These are phyloP conservation scores for Linum trigynum DNA, from an alignment of 345 rosid species.

Conservation along the genomic window DNA sequence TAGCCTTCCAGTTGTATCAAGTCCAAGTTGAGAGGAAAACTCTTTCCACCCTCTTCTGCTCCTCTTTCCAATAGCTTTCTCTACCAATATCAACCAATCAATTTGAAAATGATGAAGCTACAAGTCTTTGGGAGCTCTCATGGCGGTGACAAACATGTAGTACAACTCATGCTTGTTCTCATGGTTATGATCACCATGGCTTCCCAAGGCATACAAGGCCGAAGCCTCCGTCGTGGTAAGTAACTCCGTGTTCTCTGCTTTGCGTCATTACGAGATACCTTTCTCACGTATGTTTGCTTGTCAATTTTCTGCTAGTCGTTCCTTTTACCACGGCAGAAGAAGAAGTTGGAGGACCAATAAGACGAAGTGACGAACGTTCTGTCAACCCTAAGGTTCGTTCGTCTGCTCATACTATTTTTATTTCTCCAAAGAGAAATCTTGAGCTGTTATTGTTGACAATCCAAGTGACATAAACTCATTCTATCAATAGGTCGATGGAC, in stretches of 20 bases:
- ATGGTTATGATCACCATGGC: too few species aligned
- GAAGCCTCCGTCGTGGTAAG: too few species aligned
- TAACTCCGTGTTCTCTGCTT: neutral
- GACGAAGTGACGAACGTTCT: neutral
- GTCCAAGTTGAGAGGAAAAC: too few species aligned
- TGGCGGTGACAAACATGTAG: too few species aligned
- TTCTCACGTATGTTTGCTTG: neutral
- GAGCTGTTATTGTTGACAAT: neutral
- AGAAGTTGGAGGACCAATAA: too few species aligned
- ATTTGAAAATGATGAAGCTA: too few species aligned
- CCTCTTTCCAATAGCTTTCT: too few species aligned
- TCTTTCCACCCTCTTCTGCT: neutral
- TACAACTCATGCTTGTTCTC: too few species aligned
- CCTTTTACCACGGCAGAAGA: too few species aligned
- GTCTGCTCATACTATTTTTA: neutral
- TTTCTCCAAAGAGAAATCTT: neutral
- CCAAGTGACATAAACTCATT: neutral
- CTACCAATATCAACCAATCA: too few species aligned
- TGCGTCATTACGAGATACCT: neutral
- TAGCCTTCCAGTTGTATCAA: neutral
- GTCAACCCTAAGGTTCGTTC: conserved; percentile 12
- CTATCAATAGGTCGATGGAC: neutral
- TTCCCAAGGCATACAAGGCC: too few species aligned
- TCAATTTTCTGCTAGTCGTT: neutral
- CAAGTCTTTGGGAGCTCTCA: too few species aligned